Base-by-base conservation (phyloP, 345 rosid genomes). In the Syzygium oleosum region DNA sequence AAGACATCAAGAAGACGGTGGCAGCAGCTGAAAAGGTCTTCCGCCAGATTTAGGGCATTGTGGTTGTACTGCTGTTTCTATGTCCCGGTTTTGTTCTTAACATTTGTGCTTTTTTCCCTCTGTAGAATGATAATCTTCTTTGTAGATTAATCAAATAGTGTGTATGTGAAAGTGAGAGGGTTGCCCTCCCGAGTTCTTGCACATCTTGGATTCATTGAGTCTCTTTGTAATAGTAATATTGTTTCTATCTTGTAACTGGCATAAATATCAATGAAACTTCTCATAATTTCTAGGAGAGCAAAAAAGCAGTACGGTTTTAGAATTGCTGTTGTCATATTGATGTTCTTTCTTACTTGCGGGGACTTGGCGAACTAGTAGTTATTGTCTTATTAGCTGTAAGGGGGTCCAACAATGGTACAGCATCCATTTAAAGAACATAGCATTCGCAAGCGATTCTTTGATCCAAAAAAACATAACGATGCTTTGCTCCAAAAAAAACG, bases 1-100 rank as follows among this genome's bases (percentile, higher is more conserved):
- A 94, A 89, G 99, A 96, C 88, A 94, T 98, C 84, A 91, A 93
- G 90, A 87, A 89, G 89, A 98, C 99, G 1, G 91, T 98, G 83
- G 93, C 93, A 3, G 98, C 98, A 6, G 99, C 98, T 0, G 99
- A 95, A 90, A 97, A 89, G 88, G 98, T 96, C 59, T 92, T 96
- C 23, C 91, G 87, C 63, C 90, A 91, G 88, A 96, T 97, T 86
- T 97, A 94, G 93, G 87, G 85, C 80, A 49, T 51, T 68, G 49
- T 84, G 85, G 56, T 52, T 84, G 56, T 38, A 73, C 49, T 34
- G 2, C 49, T 73, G 46, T 73, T 73, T 73, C 9, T 73, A 25
- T 73, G 49, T 38, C 80, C 80, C 80, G 80, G 25, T 73, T 73
- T 73, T 73, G 80, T 34, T 38, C 43, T 73, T 73, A 12, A 73